Base-by-base conservation (phyloP, 2,329 filamentous ascomycete genomes). In the Fusarium nematophilum region DNA sequence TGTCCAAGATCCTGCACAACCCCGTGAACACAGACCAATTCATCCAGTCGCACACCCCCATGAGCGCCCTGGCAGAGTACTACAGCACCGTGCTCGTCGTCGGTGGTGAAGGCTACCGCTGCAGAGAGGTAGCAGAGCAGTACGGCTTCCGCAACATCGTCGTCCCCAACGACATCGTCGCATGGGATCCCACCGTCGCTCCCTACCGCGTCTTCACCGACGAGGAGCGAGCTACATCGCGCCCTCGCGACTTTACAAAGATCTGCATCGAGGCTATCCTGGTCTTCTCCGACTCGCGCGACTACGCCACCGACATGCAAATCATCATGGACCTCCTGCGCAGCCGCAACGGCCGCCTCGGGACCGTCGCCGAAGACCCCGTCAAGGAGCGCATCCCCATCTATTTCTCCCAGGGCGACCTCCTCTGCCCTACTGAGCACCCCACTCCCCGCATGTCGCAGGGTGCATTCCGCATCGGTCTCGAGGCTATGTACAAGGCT, bases 241-340 rank as follows among this genome's bases (percentile, higher is more conserved):
- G 84, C 40, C 89, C 89, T 11, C 85, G 87, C 31, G 89, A 92
- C 77, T 92, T 92, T 78, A 83, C 80, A 71, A 86, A 90, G 78
- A 82, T 93, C 47, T 91, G 90, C 67, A 89, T 97, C 63, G 91
- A 95, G 68, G 92, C 92, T 9, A 85, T 97, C 27, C 89, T 97
- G 71, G 90, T 96, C 11, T 96, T 93, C 81, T 95, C 95, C 72
- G 93, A 97, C 74, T 92, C 93, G 3, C 86, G 93, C 54, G 93
- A 97, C 79, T 97, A 93, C 91, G 92, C 90, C 1, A 83, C 96
- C 13, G 93, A 96, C 73, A 86, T 86, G 10, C 90, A 94, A 72
- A 80, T 97, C 68, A 89, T 97, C 54, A 70, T 89, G 51, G 93
- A 97, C 72, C 77, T 96, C 9, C 79, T 97, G 3, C 81, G 95